A percentile compares a stretch with the other conserved stretches of the same genome.
Evolutionary conservation across 345 rosid species (phyloP).

Genomic region (Erysimum cheiranthoides): DNA sequence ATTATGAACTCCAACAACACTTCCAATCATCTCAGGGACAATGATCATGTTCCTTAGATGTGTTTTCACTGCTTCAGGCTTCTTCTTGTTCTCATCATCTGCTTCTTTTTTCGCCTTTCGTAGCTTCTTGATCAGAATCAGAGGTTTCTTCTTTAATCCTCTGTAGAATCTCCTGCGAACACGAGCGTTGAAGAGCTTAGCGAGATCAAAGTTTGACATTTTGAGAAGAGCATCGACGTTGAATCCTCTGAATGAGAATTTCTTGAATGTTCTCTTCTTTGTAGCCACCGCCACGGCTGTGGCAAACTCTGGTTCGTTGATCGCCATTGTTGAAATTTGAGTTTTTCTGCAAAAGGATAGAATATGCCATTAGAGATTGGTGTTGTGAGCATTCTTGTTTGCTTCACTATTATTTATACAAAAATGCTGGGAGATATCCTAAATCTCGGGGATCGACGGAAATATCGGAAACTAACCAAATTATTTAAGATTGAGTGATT

Average conservation of each 20-base stretch:
- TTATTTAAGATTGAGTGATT: constrained; percentile 23
- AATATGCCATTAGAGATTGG: constrained; percentile 38
- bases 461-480: constrained; percentile 29
- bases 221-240: constrained; percentile 73
- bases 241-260: constrained; percentile 80
- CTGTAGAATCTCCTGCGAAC: constrained; percentile 78
- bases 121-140: constrained; percentile 66
- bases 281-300: constrained; percentile 50
- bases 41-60: constrained; percentile 80
- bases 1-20: constrained; percentile 50
- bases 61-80: constrained; percentile 70
- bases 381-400: neutral
- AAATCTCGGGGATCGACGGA: constrained; percentile 5
- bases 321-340: constrained; percentile 46
- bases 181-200: constrained; percentile 68
- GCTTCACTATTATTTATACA: constrained; percentile 23
- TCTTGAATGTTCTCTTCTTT: constrained; percentile 82
- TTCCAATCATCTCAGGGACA: constrained; percentile 61
- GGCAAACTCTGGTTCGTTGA: constrained; percentile 57
- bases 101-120: constrained; percentile 72
- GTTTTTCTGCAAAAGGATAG: constrained; percentile 11
- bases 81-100: constrained; percentile 62
- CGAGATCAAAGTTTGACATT: constrained; percentile 71
- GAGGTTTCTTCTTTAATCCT: constrained; percentile 63
- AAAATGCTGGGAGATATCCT: neutral